Evolutionary conservation across 495 filamentous ascomycete genomes (phyloP).

Genomic region (Lichenothelia convexa): DNA sequence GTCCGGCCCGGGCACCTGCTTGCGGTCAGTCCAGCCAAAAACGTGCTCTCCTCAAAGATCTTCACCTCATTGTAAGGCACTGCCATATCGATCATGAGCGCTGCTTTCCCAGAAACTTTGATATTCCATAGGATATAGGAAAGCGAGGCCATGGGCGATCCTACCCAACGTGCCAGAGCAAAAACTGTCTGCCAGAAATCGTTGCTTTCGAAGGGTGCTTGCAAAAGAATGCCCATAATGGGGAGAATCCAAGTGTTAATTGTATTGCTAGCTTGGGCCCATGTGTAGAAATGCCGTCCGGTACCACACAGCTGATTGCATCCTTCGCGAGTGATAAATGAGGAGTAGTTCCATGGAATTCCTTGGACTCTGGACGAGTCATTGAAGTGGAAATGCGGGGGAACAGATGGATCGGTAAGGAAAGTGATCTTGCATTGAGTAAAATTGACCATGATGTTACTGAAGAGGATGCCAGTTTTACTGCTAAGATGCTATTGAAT

Average conservation of each 20-base stretch:
- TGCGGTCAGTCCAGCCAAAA: too few species aligned
- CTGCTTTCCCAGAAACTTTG: slow-evolving; percentile 27
- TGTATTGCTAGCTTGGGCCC: slow-evolving; percentile 18
- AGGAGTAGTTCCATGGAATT: slow-evolving; percentile 8
- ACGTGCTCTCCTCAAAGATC: too few species aligned
- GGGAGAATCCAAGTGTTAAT: slow-evolving; percentile 31
- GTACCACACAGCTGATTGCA: slow-evolving; percentile 17
- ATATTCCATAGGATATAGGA: slow-evolving; percentile 31
- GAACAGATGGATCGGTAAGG: too few species aligned
- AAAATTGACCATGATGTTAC: too few species aligned
- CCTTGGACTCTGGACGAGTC: too few species aligned
- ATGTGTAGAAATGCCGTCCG: slow-evolving; percentile 15
- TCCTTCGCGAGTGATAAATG: slow-evolving; percentile 13
- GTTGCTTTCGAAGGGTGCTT: slow-evolving; percentile 30
- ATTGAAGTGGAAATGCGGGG: too few species aligned
- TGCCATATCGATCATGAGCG: slow-evolving; percentile 15
- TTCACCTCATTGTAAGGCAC: not conserved
- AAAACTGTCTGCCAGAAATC: slow-evolving; percentile 19
- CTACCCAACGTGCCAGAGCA: slow-evolving; percentile 21
- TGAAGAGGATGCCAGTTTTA: too few species aligned
- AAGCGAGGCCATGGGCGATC: slow-evolving; percentile 23
- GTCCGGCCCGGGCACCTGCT: too few species aligned
- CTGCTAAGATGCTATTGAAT: too few species aligned
- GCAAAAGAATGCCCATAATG: slow-evolving; percentile 25
- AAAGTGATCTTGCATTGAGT: too few species aligned